These are phyloP conservation scores for Tetragonia tetragonoides DNA, from an alignment of 148 eudicot species.

Conservation along the genomic window DNA sequence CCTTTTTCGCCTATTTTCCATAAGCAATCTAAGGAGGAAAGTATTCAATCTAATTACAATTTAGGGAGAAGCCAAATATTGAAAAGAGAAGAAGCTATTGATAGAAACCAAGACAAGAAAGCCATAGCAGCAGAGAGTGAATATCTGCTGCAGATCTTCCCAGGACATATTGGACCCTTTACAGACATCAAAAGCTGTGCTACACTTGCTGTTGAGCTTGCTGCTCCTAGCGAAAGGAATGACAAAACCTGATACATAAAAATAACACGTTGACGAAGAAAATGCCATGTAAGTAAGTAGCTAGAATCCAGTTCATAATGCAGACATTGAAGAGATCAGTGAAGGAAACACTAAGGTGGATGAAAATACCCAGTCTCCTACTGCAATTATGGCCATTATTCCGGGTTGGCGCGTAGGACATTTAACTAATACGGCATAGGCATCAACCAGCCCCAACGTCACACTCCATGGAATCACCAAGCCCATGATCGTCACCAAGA, in stretches of 20 bases:
- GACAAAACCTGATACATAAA: slow-evolving; percentile 63
- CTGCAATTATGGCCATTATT: slow-evolving; percentile 48
- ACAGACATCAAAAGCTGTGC: slow-evolving; percentile 48
- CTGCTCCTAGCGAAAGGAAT: slow-evolving; percentile 81
- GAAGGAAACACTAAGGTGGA: background rate
- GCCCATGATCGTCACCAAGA: slow-evolving; percentile 87
- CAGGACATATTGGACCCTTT: slow-evolving; percentile 34
- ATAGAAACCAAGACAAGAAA: slow-evolving; percentile 77
- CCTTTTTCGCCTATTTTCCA: background rate
- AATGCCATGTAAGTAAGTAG: background rate
- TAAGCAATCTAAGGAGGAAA: background rate
- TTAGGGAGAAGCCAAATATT: slow-evolving; percentile 79
- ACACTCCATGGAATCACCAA: slow-evolving; percentile 93
- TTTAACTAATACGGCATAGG: slow-evolving; percentile 57
- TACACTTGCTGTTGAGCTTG: slow-evolving; percentile 84
- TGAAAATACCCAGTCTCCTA: slow-evolving; percentile 81
- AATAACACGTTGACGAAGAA: background rate
- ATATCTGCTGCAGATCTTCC: slow-evolving; percentile 60
- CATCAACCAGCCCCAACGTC: slow-evolving; percentile 73
- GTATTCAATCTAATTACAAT: slow-evolving; percentile 12
- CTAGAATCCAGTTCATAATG: background rate
- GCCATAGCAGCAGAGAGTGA: slow-evolving; percentile 84
- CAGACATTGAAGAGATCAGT: background rate
- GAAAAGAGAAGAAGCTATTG: slow-evolving; percentile 71
- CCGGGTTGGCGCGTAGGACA: slow-evolving; percentile 63